phyloP scores from a whole-genome alignment of 176 grass and related monocot genomes.

The Bothriochloa decipiens region DNA sequence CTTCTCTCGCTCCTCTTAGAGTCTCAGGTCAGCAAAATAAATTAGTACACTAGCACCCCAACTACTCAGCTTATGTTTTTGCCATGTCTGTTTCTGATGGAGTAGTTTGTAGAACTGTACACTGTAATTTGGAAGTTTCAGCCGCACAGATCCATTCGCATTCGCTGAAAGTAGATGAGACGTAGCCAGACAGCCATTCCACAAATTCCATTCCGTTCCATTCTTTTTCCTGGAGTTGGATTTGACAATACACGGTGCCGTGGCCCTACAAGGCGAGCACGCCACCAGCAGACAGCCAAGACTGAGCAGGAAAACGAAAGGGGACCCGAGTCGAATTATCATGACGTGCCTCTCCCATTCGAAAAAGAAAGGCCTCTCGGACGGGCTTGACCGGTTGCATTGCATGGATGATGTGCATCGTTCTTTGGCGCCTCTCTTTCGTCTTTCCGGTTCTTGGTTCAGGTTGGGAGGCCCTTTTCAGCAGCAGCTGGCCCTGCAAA shows the following conservation, averaged over 20 bases:
- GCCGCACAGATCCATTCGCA: background rate
- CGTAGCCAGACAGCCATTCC: background rate
- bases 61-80: background rate
- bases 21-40: too few relatives aligned
- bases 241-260: conserved; percentile 35
- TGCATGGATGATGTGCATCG: background rate
- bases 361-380: conserved; percentile 16
- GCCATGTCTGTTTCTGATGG: background rate
- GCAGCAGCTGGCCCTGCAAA: conserved; percentile 38
- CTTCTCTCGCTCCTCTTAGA: background rate
- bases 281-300: conserved; percentile 50
- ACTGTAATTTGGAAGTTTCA: background rate
- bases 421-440: too few relatives aligned
- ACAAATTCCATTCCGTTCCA: background rate
- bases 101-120: background rate
- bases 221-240: conserved; percentile 28
- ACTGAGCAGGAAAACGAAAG: conserved; percentile 24
- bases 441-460: background rate
- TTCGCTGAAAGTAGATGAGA: conserved; percentile 11
- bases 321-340: background rate
- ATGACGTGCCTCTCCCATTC: conserved; percentile 34
- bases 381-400: conserved; percentile 24
- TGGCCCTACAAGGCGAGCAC: conserved; percentile 34
- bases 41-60: background rate
- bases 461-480: conserved; percentile 46